Conservation (phyloP, 495 filamentous ascomycete genomes). For the Penicillium ochrochloron region DNA sequence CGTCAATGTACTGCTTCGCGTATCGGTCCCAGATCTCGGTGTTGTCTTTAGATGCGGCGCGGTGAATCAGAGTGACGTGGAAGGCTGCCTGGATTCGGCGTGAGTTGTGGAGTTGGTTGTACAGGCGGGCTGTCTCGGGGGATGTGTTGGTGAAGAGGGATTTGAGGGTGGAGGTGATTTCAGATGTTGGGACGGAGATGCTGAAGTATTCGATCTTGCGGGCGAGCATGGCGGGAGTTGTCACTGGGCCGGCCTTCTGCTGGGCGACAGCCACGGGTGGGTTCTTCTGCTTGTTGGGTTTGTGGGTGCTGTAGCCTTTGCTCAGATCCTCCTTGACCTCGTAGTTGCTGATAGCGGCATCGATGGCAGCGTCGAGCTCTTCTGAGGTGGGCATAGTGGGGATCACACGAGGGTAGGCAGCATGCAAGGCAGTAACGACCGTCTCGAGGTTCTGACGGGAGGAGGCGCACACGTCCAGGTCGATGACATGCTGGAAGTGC, state of each 20-base stretch:
- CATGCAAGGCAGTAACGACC: conserved; percentile 69
- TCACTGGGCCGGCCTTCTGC: conserved; percentile 22
- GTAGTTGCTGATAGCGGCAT: conserved; percentile 76
- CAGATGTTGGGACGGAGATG: conserved; percentile 62
- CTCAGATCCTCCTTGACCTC: conserved; percentile 74
- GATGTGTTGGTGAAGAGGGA: conserved; percentile 60
- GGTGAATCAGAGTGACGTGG: conserved; percentile 93
- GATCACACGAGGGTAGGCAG: conserved; percentile 75
- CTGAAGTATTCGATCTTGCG: conserved; percentile 83
- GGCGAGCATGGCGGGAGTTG: conserved; percentile 32
- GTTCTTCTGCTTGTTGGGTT: conserved; percentile 46
- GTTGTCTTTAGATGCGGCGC: conserved; percentile 58
- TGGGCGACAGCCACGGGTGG: conserved; percentile 12
- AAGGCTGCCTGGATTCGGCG: conserved; percentile 82
- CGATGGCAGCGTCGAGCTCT: conserved; percentile 82
- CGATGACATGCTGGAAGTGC: conserved; percentile 79
- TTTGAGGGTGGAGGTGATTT: conserved; percentile 65
- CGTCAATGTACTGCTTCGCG: conserved; percentile 49
- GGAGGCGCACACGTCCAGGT: conserved; percentile 74
- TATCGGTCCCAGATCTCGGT: conserved; percentile 76
- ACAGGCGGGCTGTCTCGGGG: conserved; percentile 63
- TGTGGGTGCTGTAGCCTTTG: conserved; percentile 36
- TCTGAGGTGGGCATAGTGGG: conserved; percentile 66
- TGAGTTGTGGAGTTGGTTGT: conserved; percentile 70
- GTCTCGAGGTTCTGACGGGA: conserved; percentile 88